These are phyloP conservation scores for Neovahlkampfia damariscottae DNA, from an alignment of 78 protist genomes.

Conservation along the genomic window DNA sequence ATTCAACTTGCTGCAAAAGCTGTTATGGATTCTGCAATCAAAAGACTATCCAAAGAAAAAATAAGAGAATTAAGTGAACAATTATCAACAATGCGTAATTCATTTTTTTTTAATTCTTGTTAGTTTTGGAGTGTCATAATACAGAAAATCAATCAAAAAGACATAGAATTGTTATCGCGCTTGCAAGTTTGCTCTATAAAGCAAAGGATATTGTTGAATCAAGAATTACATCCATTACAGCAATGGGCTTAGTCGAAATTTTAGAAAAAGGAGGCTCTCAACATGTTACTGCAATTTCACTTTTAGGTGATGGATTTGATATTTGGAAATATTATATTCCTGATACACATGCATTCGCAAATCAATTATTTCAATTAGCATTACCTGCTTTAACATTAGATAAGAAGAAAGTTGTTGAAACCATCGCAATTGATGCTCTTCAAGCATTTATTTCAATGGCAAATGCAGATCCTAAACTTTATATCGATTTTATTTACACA, in stretches of 20 bases:
- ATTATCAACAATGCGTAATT: too few relatives aligned
- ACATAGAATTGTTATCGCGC: not conserved
- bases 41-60: not conserved
- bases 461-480: not conserved
- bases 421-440: not conserved
- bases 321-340: not conserved
- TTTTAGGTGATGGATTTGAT: not conserved
- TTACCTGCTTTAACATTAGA: not conserved
- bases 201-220: not conserved
- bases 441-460: not conserved
- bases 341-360: not conserved
- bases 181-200: not conserved
- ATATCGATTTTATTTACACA: not conserved
- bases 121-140: too few relatives aligned
- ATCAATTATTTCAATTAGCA: not conserved
- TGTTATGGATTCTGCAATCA: not conserved
- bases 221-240: not conserved
- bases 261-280: not conserved
- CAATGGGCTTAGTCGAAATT: not conserved
- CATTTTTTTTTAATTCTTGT: too few relatives aligned
- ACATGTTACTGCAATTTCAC: not conserved
- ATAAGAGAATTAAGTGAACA: too few relatives aligned
- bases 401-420: not conserved
- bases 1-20: not conserved
- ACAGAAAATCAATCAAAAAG: too few relatives aligned